These are phyloP conservation scores for Phytophthora pisi DNA, from an alignment of 352 stramenopile genomes.

Conservation along the genomic window DNA sequence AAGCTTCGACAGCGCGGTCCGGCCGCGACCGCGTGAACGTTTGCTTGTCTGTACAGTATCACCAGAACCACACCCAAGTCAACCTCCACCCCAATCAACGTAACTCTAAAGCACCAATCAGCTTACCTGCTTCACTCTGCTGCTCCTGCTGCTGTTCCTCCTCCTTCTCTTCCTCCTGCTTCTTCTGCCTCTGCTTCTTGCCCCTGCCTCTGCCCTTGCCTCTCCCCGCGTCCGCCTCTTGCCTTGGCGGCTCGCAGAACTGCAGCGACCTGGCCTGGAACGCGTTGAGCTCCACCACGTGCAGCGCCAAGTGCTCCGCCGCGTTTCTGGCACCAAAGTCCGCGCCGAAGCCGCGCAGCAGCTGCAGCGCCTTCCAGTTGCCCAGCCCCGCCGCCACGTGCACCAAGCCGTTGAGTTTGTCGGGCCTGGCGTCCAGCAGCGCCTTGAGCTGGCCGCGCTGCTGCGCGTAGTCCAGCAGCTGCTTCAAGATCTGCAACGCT, in stretches of 20 bases:
- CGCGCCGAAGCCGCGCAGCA: conserved; percentile 47
- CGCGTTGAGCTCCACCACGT: conserved; percentile 60
- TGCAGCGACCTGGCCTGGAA: conserved; percentile 57
- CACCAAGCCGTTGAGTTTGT: conserved; percentile 52
- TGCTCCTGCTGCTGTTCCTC: conserved; percentile 21
- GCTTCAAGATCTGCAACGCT: conserved; percentile 47
- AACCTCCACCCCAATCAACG: not conserved
- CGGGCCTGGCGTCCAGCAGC: conserved; percentile 44
- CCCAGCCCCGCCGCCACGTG: conserved; percentile 56
- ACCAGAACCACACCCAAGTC: not conserved
- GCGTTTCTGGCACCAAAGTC: conserved; percentile 34
- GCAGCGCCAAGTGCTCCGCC: conserved; percentile 41
- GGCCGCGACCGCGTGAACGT: conserved; percentile 39
- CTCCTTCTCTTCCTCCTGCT: conserved; percentile 6
- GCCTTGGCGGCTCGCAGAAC: conserved; percentile 42
- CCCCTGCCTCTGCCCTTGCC: conserved; percentile 9
- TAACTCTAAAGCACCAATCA: not conserved
- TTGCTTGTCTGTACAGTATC: conserved; percentile 43
- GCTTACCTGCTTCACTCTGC: conserved; percentile 48
- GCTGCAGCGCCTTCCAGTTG: conserved; percentile 51
- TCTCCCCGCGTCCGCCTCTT: conserved; percentile 8
- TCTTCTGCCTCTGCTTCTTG: conserved; percentile 6
- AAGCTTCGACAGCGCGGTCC: conserved; percentile 34
- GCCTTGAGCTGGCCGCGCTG: conserved; percentile 31
- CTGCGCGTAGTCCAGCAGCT: conserved; percentile 48